Base-by-base conservation (phyloP, 805 yeast species). In the Pichia occidentalis region DNA sequence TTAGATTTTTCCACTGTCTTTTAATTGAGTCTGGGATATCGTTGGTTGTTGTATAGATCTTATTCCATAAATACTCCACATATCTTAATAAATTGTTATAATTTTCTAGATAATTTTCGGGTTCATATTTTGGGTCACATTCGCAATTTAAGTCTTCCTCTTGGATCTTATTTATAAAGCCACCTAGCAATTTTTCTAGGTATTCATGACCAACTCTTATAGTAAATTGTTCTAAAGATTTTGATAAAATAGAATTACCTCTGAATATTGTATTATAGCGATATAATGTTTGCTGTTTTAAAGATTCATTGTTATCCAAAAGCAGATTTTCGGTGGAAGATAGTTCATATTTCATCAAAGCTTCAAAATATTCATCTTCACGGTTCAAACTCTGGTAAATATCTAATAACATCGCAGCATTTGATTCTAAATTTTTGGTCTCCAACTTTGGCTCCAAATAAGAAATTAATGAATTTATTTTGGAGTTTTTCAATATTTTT, bases 231-330 rank as follows among this genome's bases (percentile, higher is more conserved):
- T 90, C 98, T 38, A 88, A 56, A 0, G 95, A 70, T 54, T 85
- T 85, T 0, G 95, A 80, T 43, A 92, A 67, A 4, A 90, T 68
- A 1, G 95, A 78, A 40, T 85, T 83, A 0, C 96, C 95, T 48
- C 98, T 68, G 52, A 90, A 90, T 12, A 85, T 55, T 0, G 85
- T 71, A 45, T 74, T 79, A 24, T 23, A 34, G 22, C 29, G 27
- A 10, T 26, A 16, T 3, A 22, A 7, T n/a, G 24, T 27, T 11
- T 26, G 29, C 8, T 18, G 17, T 2, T 24, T 19, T 18, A 12
- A 12, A 8, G 12, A 20, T 24, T 21, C 13, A 2, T 21, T 31
- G 20, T 5, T 29, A 6, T 31, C 34, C 7, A 4, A 12, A 7
- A 31, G 5, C 9, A 46, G 73, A 70, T 4, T 58, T 47, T 70